Evolutionary conservation across 495 filamentous ascomycete genomes (phyloP), one percentile per base, ranked within the genome.

Genomic region (Penicillium chermesinum): DNA sequence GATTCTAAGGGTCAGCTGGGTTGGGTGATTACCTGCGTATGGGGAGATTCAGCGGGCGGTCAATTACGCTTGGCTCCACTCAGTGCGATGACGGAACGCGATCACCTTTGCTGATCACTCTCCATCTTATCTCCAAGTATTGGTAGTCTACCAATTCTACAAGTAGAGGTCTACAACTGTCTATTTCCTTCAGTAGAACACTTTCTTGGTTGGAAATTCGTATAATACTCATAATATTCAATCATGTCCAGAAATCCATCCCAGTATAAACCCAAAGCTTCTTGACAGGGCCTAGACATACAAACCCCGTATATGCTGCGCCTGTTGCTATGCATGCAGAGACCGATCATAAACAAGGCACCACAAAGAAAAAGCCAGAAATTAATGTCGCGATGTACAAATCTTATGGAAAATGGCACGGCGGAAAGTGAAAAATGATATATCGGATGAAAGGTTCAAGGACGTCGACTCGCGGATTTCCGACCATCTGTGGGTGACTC

Each of bases 401-500:
- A 36, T 36, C 15, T 14, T 20, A 15, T 32, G 33, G 52, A 40
- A 37, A 40, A 42, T 6, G 15, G 35, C 9, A 33, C 15, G 8
- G 13, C n/a, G 30, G 17, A 48, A 8, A 46, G 21, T 33, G 14
- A 20, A 14, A 14, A 9, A 19, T 50, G 44, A 34, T 49, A 60
- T 44, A 52, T 46, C n/a, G 39, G 48, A 50, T 12, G 25, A 41
- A 44, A 41, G 27, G 27, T 0, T 62, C 46, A 67, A 16, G 56
- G 48, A 25, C 66, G 65, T 61, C 69, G 66, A 53, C 58, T 67
- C 7, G 62, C 55, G 19, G 71, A 75, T 44, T 53, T 62, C 33
- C 67, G 59, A 19, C 66, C 67, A 36, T 71, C 67, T 1, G 61
- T 70, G 7, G 72, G 71, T 37, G 72, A 75, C 43, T 71, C 63